Evolutionary conservation across 257 asterid genomes (phyloP).

Genomic region (Cinchona pubescens): DNA sequence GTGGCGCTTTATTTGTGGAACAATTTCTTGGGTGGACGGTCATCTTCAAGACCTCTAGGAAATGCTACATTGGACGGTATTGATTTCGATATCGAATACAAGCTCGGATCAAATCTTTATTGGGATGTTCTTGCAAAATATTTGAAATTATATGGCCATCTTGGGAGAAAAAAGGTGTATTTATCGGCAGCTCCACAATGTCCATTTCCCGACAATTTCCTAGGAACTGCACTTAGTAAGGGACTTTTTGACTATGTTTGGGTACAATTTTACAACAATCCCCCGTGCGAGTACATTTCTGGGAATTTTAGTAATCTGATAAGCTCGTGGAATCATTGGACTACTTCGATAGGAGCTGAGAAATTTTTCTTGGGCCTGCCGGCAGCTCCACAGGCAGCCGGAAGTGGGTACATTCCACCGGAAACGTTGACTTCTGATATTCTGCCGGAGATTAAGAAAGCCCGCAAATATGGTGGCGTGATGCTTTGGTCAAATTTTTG

Average conservation of each 20-base stretch:
- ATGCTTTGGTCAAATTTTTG: constrained; percentile 71
- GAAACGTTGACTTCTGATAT: constrained; percentile 37
- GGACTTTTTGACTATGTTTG: constrained; percentile 60
- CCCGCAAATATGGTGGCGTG: constrained; percentile 63
- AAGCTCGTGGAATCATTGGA: constrained; percentile 52
- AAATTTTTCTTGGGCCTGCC: constrained; percentile 60
- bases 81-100: constrained; percentile 67
- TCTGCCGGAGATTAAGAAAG: constrained; percentile 47
- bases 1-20: constrained; percentile 53
- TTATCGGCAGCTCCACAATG: constrained; percentile 74
- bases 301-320: constrained; percentile 34
- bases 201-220: constrained; percentile 54
- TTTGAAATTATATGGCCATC: constrained; percentile 27
- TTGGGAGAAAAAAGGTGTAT: constrained; percentile 35
- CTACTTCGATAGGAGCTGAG: constrained; percentile 29
- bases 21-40: constrained; percentile 54
- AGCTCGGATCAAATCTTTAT: constrained; percentile 43
- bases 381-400: constrained; percentile 60
- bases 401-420: constrained; percentile 63
- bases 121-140: constrained; percentile 47
- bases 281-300: constrained; percentile 47
- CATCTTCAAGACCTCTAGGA: constrained; percentile 55
- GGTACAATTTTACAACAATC: constrained; percentile 73
- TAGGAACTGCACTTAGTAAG: constrained; percentile 49
- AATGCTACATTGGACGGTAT: constrained; percentile 59